Percentiles rank a stretch among this genome's conserved stretches.
These are phyloP conservation scores for Epithele typhae DNA, from an alignment of 768 basidiomycete species.

Conservation along the genomic window DNA sequence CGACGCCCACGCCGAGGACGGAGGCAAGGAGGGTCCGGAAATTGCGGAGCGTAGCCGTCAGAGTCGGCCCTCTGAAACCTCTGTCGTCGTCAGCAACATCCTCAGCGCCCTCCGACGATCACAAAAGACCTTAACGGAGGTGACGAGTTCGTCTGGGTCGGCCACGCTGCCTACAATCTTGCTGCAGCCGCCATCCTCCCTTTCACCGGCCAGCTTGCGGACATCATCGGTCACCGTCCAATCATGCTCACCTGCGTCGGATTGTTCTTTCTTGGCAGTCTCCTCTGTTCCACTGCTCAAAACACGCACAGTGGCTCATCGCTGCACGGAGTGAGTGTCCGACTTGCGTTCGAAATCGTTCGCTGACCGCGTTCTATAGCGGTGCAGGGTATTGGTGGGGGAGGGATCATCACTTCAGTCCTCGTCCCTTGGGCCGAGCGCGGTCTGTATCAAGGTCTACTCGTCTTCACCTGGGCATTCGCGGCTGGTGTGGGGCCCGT, in stretches of 20 bases:
- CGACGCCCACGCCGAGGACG: too few relatives aligned
- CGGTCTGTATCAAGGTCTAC: slow-evolving; percentile 27
- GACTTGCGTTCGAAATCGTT: neutral
- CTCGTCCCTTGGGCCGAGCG: slow-evolving; percentile 35
- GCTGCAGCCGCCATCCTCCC: slow-evolving; percentile 39
- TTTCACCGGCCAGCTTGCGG: slow-evolving; percentile 32
- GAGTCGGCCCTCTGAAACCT: slow-evolving; percentile 19
- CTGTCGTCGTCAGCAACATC: slow-evolving; percentile 16
- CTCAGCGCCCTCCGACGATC: slow-evolving; percentile 35
- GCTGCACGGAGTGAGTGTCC: slow-evolving; percentile 30
- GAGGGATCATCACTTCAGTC: slow-evolving; percentile 32
- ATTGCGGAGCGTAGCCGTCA: too few relatives aligned
- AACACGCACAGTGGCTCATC: slow-evolving; percentile 38
- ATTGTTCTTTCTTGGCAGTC: slow-evolving; percentile 39
- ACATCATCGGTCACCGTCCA: slow-evolving; percentile 36
- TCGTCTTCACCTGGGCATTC: slow-evolving; percentile 23
- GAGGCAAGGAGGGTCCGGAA: too few relatives aligned
- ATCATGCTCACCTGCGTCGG: slow-evolving; percentile 27
- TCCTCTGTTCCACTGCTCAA: slow-evolving; percentile 38
- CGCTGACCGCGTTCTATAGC: slow-evolving; percentile 7
- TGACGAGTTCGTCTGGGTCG: slow-evolving; percentile 42
- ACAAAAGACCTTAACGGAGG: slow-evolving; percentile 32
- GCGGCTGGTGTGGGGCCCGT: slow-evolving; percentile 26
- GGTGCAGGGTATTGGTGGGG: slow-evolving; percentile 32
- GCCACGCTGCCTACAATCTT: slow-evolving; percentile 39